Evolutionary conservation across 805 yeast genomes (phyloP), one percentile per base, ranked within the genome.

Genomic region (Ogataea nitratoaversa): DNA sequence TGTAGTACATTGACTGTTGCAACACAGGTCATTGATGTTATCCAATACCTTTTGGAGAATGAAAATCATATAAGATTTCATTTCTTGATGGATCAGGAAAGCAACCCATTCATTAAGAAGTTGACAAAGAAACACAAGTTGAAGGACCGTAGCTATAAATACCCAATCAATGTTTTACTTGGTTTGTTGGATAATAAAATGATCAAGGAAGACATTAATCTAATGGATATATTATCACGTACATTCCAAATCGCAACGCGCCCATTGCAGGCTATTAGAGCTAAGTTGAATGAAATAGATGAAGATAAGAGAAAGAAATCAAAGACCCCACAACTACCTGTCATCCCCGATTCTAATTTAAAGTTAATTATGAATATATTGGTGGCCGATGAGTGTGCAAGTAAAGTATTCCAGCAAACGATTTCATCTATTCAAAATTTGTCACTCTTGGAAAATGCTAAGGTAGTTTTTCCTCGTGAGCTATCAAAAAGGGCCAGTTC

Each of bases 341-440:
- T 63, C 31, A 77, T 90, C 48, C 82, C 86, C 1, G 78, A 75
- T 30, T 62, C 68, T 17, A 82, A 81, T 47, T 67, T 87, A 53
- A 72, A 76, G 35, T 72, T 72, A 45, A 68, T 88, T 24, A 82
- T 85, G 13, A 71, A 78, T 18, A 78, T 86, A 24, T 68, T 90
- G 38, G 77, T 82, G 4, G 76, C 91, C 1, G 87, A 85, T 54
- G 95, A 90, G 41, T 88, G 96, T 56, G 79, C 90, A 27, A 82
- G 86, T 47, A 75, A 82, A 32, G 86, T 95, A 0, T 88, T 90
- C 65, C 88, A 88, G 52, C 85, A 89, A 56, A 80, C 90, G 0
- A 71, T 90, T 37, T 77, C 85, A 44, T 77, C 88, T 1, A 84
- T 90, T 81, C 90, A 83, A 49, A 82, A 84, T 54, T 59, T 90